These are phyloP conservation scores for Trichoderma aggressivum DNA, from an alignment of 2,329 filamentous ascomycete species.

Conservation along the genomic window DNA sequence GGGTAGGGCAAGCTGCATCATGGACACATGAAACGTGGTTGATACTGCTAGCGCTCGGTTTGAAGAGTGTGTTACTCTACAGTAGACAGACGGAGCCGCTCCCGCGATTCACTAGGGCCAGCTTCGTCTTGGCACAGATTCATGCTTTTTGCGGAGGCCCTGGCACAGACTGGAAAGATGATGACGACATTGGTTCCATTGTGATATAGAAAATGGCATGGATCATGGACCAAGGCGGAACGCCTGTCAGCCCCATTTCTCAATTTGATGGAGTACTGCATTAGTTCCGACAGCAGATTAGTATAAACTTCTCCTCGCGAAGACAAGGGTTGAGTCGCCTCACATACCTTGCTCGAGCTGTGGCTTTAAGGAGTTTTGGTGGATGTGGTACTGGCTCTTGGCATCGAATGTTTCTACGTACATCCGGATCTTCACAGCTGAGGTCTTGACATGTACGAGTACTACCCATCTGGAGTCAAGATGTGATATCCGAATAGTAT, in stretches of 20 bases:
- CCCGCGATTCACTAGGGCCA: not conserved
- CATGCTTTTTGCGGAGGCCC: not conserved
- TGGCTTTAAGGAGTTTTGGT: not conserved
- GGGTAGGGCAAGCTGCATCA: not conserved
- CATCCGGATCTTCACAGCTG: not conserved
- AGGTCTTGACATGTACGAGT: no score
- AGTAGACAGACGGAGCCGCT: not conserved
- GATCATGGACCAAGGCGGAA: not conserved
- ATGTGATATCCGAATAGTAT: not conserved
- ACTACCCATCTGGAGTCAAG: not conserved
- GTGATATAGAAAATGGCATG: not conserved
- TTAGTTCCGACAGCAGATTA: not conserved
- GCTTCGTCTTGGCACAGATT: not conserved
- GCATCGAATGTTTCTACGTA: not conserved
- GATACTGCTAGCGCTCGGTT: not conserved
- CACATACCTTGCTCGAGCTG: not conserved
- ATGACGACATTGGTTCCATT: constrained; percentile 1
- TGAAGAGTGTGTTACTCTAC: not conserved
- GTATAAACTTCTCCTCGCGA: not conserved
- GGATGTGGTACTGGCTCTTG: not conserved
- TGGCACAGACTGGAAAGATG: not conserved
- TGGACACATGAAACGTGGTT: not conserved
- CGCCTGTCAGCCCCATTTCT: not conserved
- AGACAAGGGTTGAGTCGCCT: not conserved
- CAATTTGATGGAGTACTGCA: not conserved